These are phyloP conservation scores for Colletotrichum sidae DNA, from an alignment of 2,329 filamentous ascomycete genomes.

Conservation along the genomic window DNA sequence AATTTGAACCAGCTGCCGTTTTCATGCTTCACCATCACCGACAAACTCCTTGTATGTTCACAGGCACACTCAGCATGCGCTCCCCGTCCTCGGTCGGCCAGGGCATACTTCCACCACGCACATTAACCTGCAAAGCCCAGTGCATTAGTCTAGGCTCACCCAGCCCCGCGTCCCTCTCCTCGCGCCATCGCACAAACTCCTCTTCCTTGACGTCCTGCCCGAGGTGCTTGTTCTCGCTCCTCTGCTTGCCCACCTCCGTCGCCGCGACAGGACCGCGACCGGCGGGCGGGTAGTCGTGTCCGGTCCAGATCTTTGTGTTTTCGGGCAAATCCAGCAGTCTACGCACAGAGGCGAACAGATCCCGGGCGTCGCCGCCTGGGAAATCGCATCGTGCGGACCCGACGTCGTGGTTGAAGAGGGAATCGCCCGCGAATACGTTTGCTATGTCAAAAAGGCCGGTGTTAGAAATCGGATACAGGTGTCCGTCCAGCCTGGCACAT, in stretches of 20 bases:
- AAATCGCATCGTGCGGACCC: constrained; percentile 63
- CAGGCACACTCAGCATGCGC: constrained; percentile 51
- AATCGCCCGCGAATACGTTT: constrained; percentile 58
- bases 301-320: constrained; percentile 62
- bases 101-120: constrained; percentile 60
- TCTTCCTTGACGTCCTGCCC: constrained; percentile 53
- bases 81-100: constrained; percentile 43
- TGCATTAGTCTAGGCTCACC: constrained; percentile 60
- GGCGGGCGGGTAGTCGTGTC: constrained; percentile 64
- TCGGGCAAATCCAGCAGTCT: constrained; percentile 56
- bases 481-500: background rate
- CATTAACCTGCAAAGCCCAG: constrained; percentile 64
- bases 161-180: constrained; percentile 56
- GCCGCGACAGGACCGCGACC: constrained; percentile 49
- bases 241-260: constrained; percentile 59
- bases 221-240: constrained; percentile 60
- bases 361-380: constrained; percentile 58
- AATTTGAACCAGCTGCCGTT: background rate
- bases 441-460: constrained; percentile 12
- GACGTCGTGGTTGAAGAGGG: constrained; percentile 60
- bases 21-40: constrained; percentile 54
- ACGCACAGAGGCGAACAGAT: constrained; percentile 57
- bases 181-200: constrained; percentile 57
- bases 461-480: background rate
- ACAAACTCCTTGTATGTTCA: constrained; percentile 54